These are phyloP conservation scores for Plenodomus biglobosus DNA, from an alignment of 2,329 filamentous ascomycete species.

Conservation along the genomic window DNA sequence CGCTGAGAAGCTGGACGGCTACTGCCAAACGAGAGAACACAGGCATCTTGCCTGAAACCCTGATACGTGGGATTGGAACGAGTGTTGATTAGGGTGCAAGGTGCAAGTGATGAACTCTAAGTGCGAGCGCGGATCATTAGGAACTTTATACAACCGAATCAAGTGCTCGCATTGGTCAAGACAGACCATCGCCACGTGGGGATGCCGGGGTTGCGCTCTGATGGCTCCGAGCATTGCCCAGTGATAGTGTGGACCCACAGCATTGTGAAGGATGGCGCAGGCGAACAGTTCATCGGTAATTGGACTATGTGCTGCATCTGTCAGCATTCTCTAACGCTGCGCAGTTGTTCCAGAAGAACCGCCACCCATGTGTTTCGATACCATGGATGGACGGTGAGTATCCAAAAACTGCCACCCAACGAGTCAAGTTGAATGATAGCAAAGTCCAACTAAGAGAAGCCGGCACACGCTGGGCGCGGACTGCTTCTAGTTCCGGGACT, in stretches of 20 bases:
- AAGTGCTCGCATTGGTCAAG: conserved; percentile 14
- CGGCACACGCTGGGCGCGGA: no score
- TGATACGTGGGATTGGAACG: conserved; percentile 14
- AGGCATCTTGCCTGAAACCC: conserved; percentile 22
- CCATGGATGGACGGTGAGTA: neutral
- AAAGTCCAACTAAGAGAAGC: neutral
- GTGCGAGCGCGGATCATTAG: conserved; percentile 9
- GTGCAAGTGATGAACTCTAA: conserved; percentile 3
- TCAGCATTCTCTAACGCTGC: neutral
- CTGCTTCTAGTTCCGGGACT: no score
- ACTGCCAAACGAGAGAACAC: conserved; percentile 30
- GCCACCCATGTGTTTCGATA: neutral
- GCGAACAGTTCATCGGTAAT: conserved; percentile 2
- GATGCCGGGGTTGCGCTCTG: conserved; percentile 11
- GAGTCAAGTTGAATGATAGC: conserved; percentile 2
- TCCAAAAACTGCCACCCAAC: neutral
- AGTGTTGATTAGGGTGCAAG: conserved; percentile 11
- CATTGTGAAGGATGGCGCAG: neutral
- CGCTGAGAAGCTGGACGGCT: conserved; percentile 26
- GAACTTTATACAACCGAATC: conserved; percentile 20
- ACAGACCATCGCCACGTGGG: conserved; percentile 13
- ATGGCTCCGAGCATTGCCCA: conserved; percentile 3
- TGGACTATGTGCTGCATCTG: neutral
- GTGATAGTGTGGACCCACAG: conserved; percentile 3
- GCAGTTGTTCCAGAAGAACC: neutral